Evolutionary conservation across 345 rosid genomes (phyloP).

Genomic region (Salix caprea): DNA sequence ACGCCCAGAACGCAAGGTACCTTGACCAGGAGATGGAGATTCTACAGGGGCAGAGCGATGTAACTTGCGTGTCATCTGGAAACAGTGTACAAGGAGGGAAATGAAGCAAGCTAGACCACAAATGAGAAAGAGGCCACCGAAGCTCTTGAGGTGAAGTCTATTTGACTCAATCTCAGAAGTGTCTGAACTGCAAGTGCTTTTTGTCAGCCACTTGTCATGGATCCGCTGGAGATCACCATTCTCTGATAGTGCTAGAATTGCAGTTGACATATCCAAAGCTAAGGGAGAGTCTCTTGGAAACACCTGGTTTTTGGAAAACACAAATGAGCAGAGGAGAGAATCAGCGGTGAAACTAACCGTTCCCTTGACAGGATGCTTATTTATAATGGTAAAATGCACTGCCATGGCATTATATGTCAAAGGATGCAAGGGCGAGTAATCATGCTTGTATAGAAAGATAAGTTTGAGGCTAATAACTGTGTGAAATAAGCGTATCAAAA

Average conservation of each 20-base stretch:
- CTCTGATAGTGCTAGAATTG: slow-evolving; percentile 76
- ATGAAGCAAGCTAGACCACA: slow-evolving; percentile 72
- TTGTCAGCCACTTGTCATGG: slow-evolving; percentile 89
- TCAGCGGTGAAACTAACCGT: background rate
- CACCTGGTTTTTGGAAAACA: slow-evolving; percentile 38
- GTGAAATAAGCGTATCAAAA: background rate
- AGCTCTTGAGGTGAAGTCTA: slow-evolving; percentile 70
- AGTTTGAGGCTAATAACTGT: background rate
- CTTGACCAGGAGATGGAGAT: slow-evolving; percentile 21
- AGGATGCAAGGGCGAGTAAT: background rate
- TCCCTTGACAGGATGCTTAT: background rate
- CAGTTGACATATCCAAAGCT: slow-evolving; percentile 78
- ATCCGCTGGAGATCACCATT: slow-evolving; percentile 90
- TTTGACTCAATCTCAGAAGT: slow-evolving; percentile 61
- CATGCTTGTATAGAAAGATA: background rate
- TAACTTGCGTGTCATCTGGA: slow-evolving; percentile 44
- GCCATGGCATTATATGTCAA: background rate
- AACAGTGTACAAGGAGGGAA: slow-evolving; percentile 60
- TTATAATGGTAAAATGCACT: background rate
- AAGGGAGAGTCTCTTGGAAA: slow-evolving; percentile 91
- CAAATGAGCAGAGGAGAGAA: background rate
- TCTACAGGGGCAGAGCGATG: slow-evolving; percentile 19
- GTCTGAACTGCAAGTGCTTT: slow-evolving; percentile 61
- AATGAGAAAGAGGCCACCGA: slow-evolving; percentile 82
- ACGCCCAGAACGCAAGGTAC: slow-evolving; percentile 35